phyloP scores from a whole-genome alignment of 2,329 filamentous ascomycete genomes.

The Huntiella savannae region DNA sequence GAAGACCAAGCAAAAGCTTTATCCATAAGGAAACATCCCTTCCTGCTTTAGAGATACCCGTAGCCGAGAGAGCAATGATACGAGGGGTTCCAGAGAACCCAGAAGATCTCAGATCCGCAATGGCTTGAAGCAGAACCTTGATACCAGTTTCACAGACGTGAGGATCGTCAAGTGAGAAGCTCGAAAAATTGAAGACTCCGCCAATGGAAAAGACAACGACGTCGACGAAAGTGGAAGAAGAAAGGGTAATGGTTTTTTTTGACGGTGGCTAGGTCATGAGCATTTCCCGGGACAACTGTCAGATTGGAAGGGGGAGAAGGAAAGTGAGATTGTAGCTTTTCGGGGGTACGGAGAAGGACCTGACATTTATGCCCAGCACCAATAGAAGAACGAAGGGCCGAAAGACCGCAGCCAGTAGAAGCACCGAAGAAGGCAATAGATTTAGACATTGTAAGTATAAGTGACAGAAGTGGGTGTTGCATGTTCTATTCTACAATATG shows the following conservation, averaged over 20 bases:
- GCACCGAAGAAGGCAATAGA: slow-evolving; percentile 34
- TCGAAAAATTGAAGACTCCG: slow-evolving; percentile 17
- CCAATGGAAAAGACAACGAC: slow-evolving; percentile 31
- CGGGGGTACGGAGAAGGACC: slow-evolving; percentile 30
- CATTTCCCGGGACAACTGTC: slow-evolving; percentile 27
- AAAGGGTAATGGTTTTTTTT: slow-evolving; percentile 19
- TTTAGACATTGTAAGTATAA: slow-evolving; percentile 12
- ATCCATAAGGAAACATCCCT: slow-evolving; percentile 26
- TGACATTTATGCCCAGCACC: slow-evolving; percentile 27
- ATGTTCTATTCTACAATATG: too few species aligned
- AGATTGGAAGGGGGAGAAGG: slow-evolving; percentile 18
- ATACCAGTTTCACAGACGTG: slow-evolving; percentile 29
- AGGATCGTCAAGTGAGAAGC: slow-evolving; percentile 24
- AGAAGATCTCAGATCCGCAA: slow-evolving; percentile 17
- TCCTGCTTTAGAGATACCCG: slow-evolving; percentile 20
- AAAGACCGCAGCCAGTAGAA: slow-evolving; percentile 29
- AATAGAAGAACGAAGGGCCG: slow-evolving; percentile 26
- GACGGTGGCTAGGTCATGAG: slow-evolving; percentile 23
- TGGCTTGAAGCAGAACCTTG: slow-evolving; percentile 22
- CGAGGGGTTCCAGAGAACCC: slow-evolving; percentile 17
- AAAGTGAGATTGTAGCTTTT: slow-evolving; percentile 25
- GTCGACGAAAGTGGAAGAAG: slow-evolving; percentile 22
- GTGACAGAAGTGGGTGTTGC: too few species aligned
- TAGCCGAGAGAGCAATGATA: slow-evolving; percentile 21
- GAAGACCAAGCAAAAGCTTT: slow-evolving; percentile 24